Percentiles rank a stretch among this genome's conserved stretches.
These are phyloP conservation scores for Rhizophora mangle DNA, from an alignment of 345 rosid species.

Conservation along the genomic window DNA sequence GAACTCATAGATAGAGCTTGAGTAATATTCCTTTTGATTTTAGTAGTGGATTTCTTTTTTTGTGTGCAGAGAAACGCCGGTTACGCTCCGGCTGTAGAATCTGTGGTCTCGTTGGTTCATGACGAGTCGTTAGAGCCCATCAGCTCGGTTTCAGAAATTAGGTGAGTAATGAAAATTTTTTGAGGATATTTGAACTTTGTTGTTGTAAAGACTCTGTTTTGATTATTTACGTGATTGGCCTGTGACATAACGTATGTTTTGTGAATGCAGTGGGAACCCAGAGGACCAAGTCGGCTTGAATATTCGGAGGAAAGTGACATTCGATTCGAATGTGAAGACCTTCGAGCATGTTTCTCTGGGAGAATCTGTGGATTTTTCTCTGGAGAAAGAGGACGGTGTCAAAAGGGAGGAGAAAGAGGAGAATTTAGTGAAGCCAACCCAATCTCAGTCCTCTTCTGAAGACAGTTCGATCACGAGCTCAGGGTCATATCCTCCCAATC, in stretches of 20 bases:
- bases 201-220: neutral
- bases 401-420: slow-evolving; percentile 20
- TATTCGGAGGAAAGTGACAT: slow-evolving; percentile 69
- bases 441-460: slow-evolving; percentile 47
- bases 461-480: slow-evolving; percentile 43
- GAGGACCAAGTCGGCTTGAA: slow-evolving; percentile 43
- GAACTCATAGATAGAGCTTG: no score
- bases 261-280: slow-evolving; percentile 36
- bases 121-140: slow-evolving; percentile 28
- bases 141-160: slow-evolving; percentile 27
- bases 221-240: neutral
- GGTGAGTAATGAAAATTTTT: slow-evolving; percentile 32
- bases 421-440: slow-evolving; percentile 24
- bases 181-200: neutral
- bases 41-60: neutral
- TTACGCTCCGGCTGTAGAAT: slow-evolving; percentile 22
- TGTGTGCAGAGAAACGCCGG: slow-evolving; percentile 37
- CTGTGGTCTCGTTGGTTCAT: slow-evolving; percentile 27
- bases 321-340: slow-evolving; percentile 59
- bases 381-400: slow-evolving; percentile 31
- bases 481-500: slow-evolving; percentile 54
- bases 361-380: slow-evolving; percentile 35
- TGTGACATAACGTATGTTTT: neutral
- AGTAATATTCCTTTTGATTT: neutral
- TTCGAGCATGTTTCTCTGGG: slow-evolving; percentile 50